These are phyloP conservation scores for Aspergillus baeticus DNA, from an alignment of 495 filamentous ascomycete genomes.

Conservation along the genomic window DNA sequence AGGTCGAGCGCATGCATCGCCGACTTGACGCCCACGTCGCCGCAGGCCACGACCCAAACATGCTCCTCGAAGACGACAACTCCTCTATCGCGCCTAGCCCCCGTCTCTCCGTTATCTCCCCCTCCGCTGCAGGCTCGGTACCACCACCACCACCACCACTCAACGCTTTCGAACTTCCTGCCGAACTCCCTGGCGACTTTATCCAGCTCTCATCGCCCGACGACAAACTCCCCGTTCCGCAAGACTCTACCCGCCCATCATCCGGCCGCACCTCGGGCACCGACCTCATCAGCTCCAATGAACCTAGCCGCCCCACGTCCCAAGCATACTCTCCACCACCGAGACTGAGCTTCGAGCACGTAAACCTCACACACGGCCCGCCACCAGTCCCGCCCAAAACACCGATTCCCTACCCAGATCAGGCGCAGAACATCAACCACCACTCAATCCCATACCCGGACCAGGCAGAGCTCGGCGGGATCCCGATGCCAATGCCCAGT, in stretches of 20 bases:
- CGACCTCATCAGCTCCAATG: conserved; percentile 34
- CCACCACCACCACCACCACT: conserved; percentile 41
- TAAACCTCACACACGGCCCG: conserved; percentile 40
- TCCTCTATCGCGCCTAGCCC: conserved; percentile 19
- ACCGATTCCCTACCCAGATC: conserved; percentile 59
- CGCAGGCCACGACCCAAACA: conserved; percentile 24
- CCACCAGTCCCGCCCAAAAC: conserved; percentile 87
- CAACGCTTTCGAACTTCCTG: conserved; percentile 63
- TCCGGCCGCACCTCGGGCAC: conserved; percentile 38
- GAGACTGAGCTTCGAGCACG: conserved; percentile 44
- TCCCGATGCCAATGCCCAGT: conserved; percentile 30
- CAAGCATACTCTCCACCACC: conserved; percentile 40
- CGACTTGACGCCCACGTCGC: conserved; percentile 41
- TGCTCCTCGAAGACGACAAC: conserved; percentile 12
- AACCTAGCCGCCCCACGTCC: conserved; percentile 34
- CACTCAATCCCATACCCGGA: conserved; percentile 47
- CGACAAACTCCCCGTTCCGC: conserved; percentile 31
- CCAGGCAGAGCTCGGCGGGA: conserved; percentile 27
- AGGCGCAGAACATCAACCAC: no score
- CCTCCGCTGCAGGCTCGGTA: no score
- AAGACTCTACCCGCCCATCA: conserved; percentile 24
- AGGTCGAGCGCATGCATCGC: conserved; percentile 70
- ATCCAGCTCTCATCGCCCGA: conserved; percentile 26
- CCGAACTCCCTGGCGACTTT: conserved; percentile 46
- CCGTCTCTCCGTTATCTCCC: conserved; percentile 21